These are phyloP conservation scores for Ganoderma lucidum DNA, from an alignment of 1,284 basidiomycete species.

Conservation along the genomic window DNA sequence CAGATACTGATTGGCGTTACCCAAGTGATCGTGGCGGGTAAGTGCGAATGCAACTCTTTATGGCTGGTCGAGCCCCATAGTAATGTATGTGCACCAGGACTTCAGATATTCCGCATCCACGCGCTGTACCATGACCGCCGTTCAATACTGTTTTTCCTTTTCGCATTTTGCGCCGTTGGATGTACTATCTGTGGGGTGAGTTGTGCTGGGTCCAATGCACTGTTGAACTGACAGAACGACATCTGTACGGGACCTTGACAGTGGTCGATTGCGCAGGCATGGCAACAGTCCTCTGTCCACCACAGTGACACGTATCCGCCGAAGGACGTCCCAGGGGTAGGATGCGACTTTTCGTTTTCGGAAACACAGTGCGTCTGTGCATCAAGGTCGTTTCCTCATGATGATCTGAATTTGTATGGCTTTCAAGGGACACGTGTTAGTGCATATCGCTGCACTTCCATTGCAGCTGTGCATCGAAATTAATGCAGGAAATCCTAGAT, in stretches of 20 bases:
- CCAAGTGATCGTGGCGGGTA: slow-evolving; percentile 20
- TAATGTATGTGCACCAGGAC: slow-evolving; percentile 3
- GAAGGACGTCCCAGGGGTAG: neutral
- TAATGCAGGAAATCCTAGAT: slow-evolving; percentile 5
- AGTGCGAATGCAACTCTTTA: neutral
- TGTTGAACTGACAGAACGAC: neutral
- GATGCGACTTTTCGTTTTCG: slow-evolving; percentile 18
- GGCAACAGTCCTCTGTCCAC: neutral
- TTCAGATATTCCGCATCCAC: slow-evolving; percentile 18
- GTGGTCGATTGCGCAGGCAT: slow-evolving; percentile 16
- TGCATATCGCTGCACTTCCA: neutral
- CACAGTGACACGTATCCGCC: neutral
- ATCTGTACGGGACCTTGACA: neutral
- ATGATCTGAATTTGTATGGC: neutral
- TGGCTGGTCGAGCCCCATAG: neutral
- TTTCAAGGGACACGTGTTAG: neutral
- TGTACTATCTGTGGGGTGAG: slow-evolving; percentile 13
- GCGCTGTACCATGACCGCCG: slow-evolving; percentile 16
- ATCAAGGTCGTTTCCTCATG: neutral
- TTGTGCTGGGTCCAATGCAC: neutral
- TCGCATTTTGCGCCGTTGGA: slow-evolving; percentile 1
- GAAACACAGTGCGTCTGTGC: slow-evolving; percentile 10
- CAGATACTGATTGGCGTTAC: slow-evolving; percentile 12
- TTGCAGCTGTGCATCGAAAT: neutral
- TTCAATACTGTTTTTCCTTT: neutral